A percentile compares a stretch with the other conserved stretches of the same genome.
These are phyloP conservation scores for Mariannaea elegans DNA, from an alignment of 2,329 filamentous ascomycete genomes.

Conservation along the genomic window DNA sequence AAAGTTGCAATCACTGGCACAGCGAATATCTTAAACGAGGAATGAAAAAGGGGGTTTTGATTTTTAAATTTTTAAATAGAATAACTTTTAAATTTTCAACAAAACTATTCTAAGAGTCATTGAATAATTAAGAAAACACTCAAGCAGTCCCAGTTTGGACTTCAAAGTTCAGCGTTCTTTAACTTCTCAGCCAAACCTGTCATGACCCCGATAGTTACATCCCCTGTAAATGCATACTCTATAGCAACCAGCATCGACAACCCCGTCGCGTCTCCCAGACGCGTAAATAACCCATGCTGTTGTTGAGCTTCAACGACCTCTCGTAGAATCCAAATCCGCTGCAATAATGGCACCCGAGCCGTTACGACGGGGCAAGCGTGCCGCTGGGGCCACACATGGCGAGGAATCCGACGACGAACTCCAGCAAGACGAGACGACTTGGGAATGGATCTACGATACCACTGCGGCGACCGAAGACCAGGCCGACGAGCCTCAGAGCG, in stretches of 20 bases:
- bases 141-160: no score
- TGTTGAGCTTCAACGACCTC: constrained; percentile 20
- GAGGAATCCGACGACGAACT: constrained; percentile 93
- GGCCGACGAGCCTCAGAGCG: constrained; percentile 40
- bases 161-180: not conserved
- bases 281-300: constrained; percentile 35
- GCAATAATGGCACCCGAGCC: constrained; percentile 30
- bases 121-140: not conserved
- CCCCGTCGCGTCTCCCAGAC: constrained; percentile 43
- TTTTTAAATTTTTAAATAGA: no score
- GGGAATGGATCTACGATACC: constrained; percentile 79
- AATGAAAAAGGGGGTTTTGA: no score
- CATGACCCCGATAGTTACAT: constrained; percentile 20
- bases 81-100: no score
- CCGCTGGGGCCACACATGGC: constrained; percentile 65
- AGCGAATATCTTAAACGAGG: no score
- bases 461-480: constrained; percentile 42
- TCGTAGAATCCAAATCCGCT: constrained; percentile 39
- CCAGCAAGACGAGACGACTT: constrained; percentile 74
- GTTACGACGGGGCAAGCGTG: constrained; percentile 27
- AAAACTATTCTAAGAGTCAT: no score
- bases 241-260: constrained; percentile 29
- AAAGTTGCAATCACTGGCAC: no score
- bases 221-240: constrained; percentile 34
- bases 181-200: not conserved